phyloP scores from a whole-genome alignment of 805 yeast species.

The Citeromyces matritensis region DNA sequence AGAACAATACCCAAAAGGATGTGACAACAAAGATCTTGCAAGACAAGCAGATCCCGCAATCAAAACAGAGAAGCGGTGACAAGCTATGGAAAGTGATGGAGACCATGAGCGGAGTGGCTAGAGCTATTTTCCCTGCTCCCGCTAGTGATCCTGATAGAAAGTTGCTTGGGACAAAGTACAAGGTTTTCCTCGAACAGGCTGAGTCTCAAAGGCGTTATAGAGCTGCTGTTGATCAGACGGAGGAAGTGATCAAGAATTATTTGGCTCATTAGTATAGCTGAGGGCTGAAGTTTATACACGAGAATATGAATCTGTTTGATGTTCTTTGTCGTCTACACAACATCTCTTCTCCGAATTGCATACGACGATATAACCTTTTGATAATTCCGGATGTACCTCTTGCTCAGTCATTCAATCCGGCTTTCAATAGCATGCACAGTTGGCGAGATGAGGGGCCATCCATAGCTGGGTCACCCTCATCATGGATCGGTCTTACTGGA shows the following conservation, averaged over 20 bases:
- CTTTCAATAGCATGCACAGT: no score
- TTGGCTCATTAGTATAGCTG: slow-evolving; percentile 8
- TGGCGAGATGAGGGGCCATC: no score
- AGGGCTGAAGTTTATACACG: no score
- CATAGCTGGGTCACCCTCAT: no score
- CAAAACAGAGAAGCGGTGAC: slow-evolving; percentile 28
- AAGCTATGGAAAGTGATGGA: slow-evolving; percentile 81
- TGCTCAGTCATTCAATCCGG: no score
- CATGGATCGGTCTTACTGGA: no score
- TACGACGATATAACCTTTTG: no score
- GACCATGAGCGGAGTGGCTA: slow-evolving; percentile 70
- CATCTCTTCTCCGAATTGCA: no score
- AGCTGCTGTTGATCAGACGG: slow-evolving; percentile 39
- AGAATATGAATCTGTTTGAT: no score
- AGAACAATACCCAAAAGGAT: slow-evolving; percentile 35
- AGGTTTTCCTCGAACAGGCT: slow-evolving; percentile 80
- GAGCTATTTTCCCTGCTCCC: slow-evolving; percentile 55
- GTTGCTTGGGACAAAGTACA: slow-evolving; percentile 66
- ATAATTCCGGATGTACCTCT: no score
- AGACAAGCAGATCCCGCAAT: slow-evolving; percentile 2
- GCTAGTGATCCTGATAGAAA: slow-evolving; percentile 46
- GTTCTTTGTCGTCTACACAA: no score
- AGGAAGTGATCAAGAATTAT: slow-evolving; percentile 14
- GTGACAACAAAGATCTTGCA: slow-evolving; percentile 26
- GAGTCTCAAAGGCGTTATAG: slow-evolving; percentile 69